Evolutionary conservation across 306 rosid genomes (phyloP).

Genomic region (Hippophae tibetana): DNA sequence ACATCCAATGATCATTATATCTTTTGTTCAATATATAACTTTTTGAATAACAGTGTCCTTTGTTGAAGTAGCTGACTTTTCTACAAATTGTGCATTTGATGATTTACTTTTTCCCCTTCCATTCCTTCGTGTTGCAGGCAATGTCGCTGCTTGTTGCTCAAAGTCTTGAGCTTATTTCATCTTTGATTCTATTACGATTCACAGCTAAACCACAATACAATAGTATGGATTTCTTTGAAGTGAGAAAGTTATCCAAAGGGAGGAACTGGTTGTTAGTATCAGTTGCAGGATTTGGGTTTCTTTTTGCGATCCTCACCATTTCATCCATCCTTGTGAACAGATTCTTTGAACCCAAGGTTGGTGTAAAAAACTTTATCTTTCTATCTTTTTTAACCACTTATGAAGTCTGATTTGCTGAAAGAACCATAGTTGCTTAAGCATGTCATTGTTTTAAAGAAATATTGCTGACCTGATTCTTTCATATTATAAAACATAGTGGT

Average conservation of each 20-base stretch:
- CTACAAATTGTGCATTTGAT: neutral
- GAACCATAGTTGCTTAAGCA: neutral
- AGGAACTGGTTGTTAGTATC: constrained; percentile 66
- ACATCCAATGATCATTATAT: too few relatives aligned
- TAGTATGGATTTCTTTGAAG: constrained; percentile 34
- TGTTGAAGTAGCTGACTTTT: neutral
- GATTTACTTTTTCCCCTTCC: neutral
- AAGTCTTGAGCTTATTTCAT: constrained; percentile 43
- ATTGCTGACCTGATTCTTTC: neutral
- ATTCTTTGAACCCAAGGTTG: constrained; percentile 53
- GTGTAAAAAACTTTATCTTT: constrained; percentile 15
- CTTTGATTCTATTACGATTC: constrained; percentile 44
- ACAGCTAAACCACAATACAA: constrained; percentile 50
- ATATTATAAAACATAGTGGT: too few relatives aligned
- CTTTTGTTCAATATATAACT: too few relatives aligned
- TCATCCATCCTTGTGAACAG: constrained; percentile 41
- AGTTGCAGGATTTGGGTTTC: constrained; percentile 56
- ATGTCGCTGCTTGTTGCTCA: constrained; percentile 55
- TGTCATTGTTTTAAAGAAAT: too few relatives aligned
- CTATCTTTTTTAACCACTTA: neutral
- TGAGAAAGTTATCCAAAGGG: constrained; percentile 16
- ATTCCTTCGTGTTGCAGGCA: constrained; percentile 32
- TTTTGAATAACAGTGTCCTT: too few relatives aligned
- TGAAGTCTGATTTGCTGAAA: neutral
- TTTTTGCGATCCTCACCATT: constrained; percentile 38